A percentile compares a stretch with the other conserved stretches of the same genome.
Evolutionary conservation across 2,329 filamentous ascomycete species (phyloP).

Genomic region (Arthroderma uncinatum): DNA sequence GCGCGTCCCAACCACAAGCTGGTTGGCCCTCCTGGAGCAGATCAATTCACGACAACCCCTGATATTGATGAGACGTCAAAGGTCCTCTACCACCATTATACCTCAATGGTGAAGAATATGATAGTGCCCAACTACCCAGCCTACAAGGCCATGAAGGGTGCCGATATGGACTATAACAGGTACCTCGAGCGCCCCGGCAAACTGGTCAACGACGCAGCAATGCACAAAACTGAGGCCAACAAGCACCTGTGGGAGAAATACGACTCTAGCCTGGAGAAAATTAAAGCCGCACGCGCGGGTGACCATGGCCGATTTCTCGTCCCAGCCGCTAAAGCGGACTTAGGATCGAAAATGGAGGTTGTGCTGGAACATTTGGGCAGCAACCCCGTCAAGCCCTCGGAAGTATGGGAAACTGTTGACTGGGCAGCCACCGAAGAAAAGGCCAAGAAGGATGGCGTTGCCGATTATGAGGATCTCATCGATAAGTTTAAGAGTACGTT

Average conservation of each 20-base stretch:
- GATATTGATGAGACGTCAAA: neutral
- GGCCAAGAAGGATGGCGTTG: neutral
- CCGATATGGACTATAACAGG: neutral
- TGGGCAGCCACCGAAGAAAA: neutral
- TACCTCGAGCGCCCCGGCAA: neutral
- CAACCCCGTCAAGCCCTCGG: neutral
- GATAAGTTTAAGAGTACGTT: neutral
- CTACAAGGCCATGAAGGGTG: neutral
- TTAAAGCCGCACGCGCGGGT: neutral
- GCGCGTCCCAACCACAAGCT: neutral
- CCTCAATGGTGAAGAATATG: neutral
- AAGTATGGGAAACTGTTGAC: neutral
- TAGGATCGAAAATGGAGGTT: neutral
- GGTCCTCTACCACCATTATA: neutral
- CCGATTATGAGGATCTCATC: neutral
- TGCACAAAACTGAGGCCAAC: neutral
- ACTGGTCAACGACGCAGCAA: neutral
- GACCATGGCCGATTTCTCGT: neutral
- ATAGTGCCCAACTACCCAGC: neutral
- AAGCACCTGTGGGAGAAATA: neutral
- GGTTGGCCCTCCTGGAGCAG: neutral
- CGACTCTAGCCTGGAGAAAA: neutral
- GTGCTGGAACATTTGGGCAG: neutral
- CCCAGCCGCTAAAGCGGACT: neutral
- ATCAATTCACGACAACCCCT: neutral